Base-by-base conservation (phyloP, 176 grass and related monocot genomes). In the Cenchrus fungigraminus region DNA sequence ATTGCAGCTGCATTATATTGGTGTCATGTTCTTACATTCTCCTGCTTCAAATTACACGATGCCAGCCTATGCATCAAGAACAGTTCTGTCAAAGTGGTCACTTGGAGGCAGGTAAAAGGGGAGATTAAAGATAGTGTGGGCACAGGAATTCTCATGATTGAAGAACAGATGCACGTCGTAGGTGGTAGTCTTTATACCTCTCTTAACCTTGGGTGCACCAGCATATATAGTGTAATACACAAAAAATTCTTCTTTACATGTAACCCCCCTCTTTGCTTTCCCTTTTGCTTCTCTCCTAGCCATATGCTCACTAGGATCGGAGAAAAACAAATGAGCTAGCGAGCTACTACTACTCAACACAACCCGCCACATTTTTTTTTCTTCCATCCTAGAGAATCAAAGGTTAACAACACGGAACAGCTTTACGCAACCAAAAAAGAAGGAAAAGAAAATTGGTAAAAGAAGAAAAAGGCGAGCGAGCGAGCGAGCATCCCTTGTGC, bases 401-500 rank as follows among this genome's bases (percentile, higher is more conserved):
- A 76, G 14, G 74, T 89, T 86, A 79, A 89, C 79, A 46, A 47
- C 57, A 79, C 15, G 50, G 43, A 13, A 68, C n/a, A 53, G 51
- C 70, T 81, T 89, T 86, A 87, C 77, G 81, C 84, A 73, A 87
- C 71, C 77, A 81, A 87, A 76, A 80, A 32, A 81, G 44, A 32
- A 81, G 44, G 51, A 74, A 84, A 88, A 79, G 15, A 56, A 56
- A 56, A 17, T 55, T 55, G 45, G 45, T 46, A 46, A 68, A 20
- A 9, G 25, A 12, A 34, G 49, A 74, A 58, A 40, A 9, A 56
- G 11, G 42, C 31, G 13, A 51, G 15, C 0, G 50, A 65, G 11
- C 6, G 57, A 20, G 13, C 37, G 37, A 44, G 53, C 54, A 68
- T n/a, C 56, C 58, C 12, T 28, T 67, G 68, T 17, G 45, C 8